Conservation (phyloP, 306 rosid species). For the Glycine soja region DNA sequence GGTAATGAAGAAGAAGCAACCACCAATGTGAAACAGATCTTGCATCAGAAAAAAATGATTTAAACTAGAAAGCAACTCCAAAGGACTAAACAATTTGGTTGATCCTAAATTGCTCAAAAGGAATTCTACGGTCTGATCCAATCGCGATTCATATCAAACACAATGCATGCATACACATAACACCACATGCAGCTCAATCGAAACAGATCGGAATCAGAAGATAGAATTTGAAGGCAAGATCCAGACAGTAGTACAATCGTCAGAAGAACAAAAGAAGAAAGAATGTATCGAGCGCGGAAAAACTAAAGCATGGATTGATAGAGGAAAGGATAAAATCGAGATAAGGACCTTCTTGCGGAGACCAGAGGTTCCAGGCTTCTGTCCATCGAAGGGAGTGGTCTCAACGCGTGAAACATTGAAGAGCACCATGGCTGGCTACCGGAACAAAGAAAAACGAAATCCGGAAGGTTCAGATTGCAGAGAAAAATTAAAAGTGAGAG, state of each 20-base stretch:
- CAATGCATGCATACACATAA: neutral
- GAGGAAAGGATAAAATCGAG: neutral
- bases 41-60: conserved; percentile 28
- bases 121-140: conserved; percentile 35
- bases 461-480: conserved; percentile 32
- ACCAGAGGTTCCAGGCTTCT: conserved; percentile 99
- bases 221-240: conserved; percentile 39
- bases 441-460: conserved; percentile 26
- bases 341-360: conserved; percentile 93
- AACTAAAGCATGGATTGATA: neutral
- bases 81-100: neutral
- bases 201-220: conserved; percentile 42
- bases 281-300: neutral
- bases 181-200: conserved; percentile 2
- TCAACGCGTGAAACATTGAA: conserved; percentile 65
- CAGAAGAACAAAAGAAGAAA: too few species aligned
- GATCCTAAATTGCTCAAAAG: conserved; percentile 11
- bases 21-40: conserved; percentile 5
- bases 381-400: conserved; percentile 89
- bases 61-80: conserved; percentile 25
- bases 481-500: too few species aligned
- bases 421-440: conserved; percentile 60
- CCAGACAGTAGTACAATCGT: neutral
- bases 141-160: conserved; percentile 29
- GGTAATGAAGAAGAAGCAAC: conserved; percentile 5